These are phyloP conservation scores for Trapa incisa DNA, from an alignment of 345 rosid species.

Conservation along the genomic window DNA sequence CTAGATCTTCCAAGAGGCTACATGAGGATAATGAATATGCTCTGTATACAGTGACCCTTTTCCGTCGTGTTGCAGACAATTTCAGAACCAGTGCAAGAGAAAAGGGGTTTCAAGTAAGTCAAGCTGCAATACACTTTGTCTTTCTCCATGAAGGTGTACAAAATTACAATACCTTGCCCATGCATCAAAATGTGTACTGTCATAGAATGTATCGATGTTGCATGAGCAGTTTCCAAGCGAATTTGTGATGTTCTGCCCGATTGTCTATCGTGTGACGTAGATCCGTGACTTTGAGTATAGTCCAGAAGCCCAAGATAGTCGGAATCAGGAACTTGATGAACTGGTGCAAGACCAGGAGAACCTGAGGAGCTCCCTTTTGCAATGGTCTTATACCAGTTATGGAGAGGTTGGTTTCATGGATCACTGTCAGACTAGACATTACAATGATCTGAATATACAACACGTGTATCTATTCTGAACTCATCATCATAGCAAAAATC, in stretches of 20 bases:
- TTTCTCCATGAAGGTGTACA: not conserved
- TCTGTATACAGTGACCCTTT: conserved; percentile 76
- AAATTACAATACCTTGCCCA: not conserved
- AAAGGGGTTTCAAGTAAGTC: conserved; percentile 82
- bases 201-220: not conserved
- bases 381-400: conserved; percentile 93
- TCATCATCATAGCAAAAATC: not conserved
- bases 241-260: not conserved
- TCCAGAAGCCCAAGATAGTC: conserved; percentile 68
- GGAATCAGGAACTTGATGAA: conserved; percentile 76
- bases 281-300: conserved; percentile 87
- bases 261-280: conserved; percentile 26
- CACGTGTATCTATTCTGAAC: not conserved
- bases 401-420: conserved; percentile 53
- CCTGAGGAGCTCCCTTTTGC: conserved; percentile 81
- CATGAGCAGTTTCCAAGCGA: not conserved
- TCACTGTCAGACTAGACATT: not conserved
- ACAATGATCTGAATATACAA: not conserved
- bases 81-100: conserved; percentile 71
- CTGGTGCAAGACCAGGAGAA: conserved; percentile 69
- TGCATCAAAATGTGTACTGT: not conserved
- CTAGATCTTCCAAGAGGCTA: conserved; percentile 87
- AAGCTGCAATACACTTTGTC: conserved; percentile 2
- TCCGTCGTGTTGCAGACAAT: conserved; percentile 87
- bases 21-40: conserved; percentile 98